Evolutionary conservation across 164 flowering plant genomes (phyloP), one percentile per base, ranked within the genome.

Genomic region (Nymphaea colorata): DNA sequence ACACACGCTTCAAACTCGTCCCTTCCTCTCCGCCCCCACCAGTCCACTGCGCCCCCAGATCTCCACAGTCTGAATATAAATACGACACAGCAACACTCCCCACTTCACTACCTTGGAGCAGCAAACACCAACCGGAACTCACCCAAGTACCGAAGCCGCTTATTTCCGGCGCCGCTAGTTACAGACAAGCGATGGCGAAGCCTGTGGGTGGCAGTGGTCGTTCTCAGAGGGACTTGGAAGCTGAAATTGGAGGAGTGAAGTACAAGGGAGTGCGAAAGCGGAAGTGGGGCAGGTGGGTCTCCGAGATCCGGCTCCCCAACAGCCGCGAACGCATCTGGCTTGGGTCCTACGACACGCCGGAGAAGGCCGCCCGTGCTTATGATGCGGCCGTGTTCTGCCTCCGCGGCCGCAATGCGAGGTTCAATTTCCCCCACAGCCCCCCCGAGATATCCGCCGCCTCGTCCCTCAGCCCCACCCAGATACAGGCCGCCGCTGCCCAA

Each of bases 231-330:
- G 14, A 51, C 57, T 51, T 51, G 57, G 57, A 51, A 51, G 57
- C 12, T 51, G 57, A 4, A 51, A 51, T 51, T 15, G 57, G 60
- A 16, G 55, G 65, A 47, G 14, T 8, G n/a, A 68, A 66, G 60
- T 93, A 72, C 73, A 88, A 74, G 73, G 98, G 96, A 5, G 91
- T 90, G 2, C 68, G 96, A 42, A 90, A 85, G 82, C 68, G 98
- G 64, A 90, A 90, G 69, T 93, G 98, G 98, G 98, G 98, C 0
- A 90, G 88, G 65, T 93, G 77, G 70, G 98, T 93, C 15, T 84
- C 98, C 2, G 98, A 93, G 66, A 85, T 90, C 51, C 75, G 98
- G 16, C 82, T 93, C 4, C 98, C 98, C 5, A 89, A 88, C 69
- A 79, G 96, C 75, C 72, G 98, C 57, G 89, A 88, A 18, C 66